These are phyloP conservation scores for Wickerhamomyces chambardii DNA, from an alignment of 805 yeast species.

Conservation along the genomic window DNA sequence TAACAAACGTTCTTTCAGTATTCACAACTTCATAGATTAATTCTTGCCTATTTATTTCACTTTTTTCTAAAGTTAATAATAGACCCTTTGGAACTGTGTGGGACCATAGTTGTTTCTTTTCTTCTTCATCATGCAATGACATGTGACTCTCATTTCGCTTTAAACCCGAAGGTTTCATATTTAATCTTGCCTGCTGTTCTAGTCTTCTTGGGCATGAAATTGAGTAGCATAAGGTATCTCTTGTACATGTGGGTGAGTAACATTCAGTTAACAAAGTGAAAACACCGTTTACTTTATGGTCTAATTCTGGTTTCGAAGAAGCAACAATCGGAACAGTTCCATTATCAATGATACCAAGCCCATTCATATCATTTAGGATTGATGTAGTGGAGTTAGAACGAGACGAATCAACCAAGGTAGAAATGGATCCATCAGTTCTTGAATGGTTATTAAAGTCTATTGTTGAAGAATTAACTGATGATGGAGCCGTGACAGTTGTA, in stretches of 20 bases:
- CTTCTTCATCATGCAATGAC: slow-evolving; percentile 67
- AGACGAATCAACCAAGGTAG: too few relatives aligned
- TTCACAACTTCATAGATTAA: slow-evolving; percentile 88
- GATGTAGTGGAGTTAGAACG: too few relatives aligned
- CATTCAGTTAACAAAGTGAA: slow-evolving; percentile 90
- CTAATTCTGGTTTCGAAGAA: slow-evolving; percentile 15
- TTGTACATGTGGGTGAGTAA: slow-evolving; percentile 93
- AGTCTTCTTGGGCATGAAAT: slow-evolving; percentile 94
- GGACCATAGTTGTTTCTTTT: slow-evolving; percentile 86
- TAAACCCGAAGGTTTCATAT: slow-evolving; percentile 83
- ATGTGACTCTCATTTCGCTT: slow-evolving; percentile 64
- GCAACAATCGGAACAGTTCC: too few relatives aligned
- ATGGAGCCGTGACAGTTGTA: too few relatives aligned
- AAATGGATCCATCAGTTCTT: slow-evolving; percentile 10
- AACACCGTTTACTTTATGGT: slow-evolving; percentile 67
- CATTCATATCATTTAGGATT: too few relatives aligned
- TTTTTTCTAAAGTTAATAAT: slow-evolving; percentile 70
- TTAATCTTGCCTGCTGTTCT: slow-evolving; percentile 91
- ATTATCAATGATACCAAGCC: too few relatives aligned
- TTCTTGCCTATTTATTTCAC: slow-evolving; percentile 89
- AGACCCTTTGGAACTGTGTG: slow-evolving; percentile 78
- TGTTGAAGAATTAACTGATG: too few relatives aligned
- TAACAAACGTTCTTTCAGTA: slow-evolving; percentile 92
- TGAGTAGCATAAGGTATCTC: slow-evolving; percentile 82
- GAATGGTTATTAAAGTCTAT: slow-evolving; percentile 3